Evolutionary conservation across 306 rosid genomes (phyloP), one percentile per base, ranked within the genome.

Genomic region (Pachyrhizus erosus): DNA sequence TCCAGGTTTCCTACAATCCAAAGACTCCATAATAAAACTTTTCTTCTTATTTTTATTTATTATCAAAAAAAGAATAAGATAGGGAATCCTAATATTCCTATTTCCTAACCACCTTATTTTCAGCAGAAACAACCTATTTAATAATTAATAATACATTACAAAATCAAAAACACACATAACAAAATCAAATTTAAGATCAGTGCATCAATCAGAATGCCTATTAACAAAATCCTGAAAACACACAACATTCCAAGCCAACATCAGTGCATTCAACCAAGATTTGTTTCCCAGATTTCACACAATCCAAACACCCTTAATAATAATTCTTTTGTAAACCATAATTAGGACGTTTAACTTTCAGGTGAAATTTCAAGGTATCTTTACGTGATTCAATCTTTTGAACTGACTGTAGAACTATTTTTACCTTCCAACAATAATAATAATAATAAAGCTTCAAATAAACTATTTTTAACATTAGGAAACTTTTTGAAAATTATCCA

Each of bases 1-100:
- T 37, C 21, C 27, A 58, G 18, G 29, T 55, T 55, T 80, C 23
- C 37, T 48, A 46, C 13, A 71, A 74, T 57, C 48, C 64, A 65
- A 43, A 67, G 34, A 75, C 2, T 51, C 8, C 31, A 29, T 64
- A 42, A 40, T 1, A 42, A 20, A 69, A 69, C 2, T 18, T 68
- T 39, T 37, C 73, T 15, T 52, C 1, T 2, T 17, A 9, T 6
- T 33, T 54, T 67, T n/a, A n/a, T 15, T n/a, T n/a, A n/a, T n/a
- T n/a, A n/a, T n/a, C n/a, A n/a, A n/a, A n/a, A n/a, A n/a, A n/a
- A 7, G 14, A 26, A 66, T 14, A 65, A 4, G 15, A 79, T 27
- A 55, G 29, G 57, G 67, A 70, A 43, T 4, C 37, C 43, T 1
- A 24, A 0, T 70, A 58, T 57, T 75, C 52, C 15, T 20, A 20